A percentile compares a stretch with the other conserved stretches of the same genome.
Evolutionary conservation across 768 basidiomycete species (phyloP).

Genomic region (Lactarius sp.): DNA sequence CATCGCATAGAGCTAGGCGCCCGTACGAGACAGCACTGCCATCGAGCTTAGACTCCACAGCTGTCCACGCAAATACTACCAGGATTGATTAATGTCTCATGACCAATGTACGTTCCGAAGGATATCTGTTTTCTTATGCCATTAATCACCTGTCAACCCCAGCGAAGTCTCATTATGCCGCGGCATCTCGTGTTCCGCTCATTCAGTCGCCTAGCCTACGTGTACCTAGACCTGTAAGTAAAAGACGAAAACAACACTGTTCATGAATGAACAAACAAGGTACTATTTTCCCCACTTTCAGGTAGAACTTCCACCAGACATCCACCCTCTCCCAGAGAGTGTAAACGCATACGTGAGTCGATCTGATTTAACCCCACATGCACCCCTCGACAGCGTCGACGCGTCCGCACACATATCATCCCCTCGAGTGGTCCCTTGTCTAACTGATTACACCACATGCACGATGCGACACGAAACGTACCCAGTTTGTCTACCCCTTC

Average conservation of each 20-base stretch:
- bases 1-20: no score
- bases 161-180: conserved; percentile 65
- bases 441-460: background rate
- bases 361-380: background rate
- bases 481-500: conserved; percentile 93
- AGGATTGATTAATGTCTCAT: conserved; percentile 3
- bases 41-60: background rate
- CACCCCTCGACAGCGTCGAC: background rate
- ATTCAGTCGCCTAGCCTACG: conserved; percentile 91
- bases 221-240: conserved; percentile 69
- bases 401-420: background rate
- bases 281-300: conserved; percentile 30
- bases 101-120: conserved; percentile 15
- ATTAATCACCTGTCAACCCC: background rate
- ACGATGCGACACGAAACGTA: background rate
- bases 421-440: background rate
- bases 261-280: background rate
- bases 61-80: background rate
- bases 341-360: conserved; percentile 77
- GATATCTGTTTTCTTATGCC: background rate
- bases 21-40: no score
- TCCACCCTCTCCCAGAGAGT: conserved; percentile 90
- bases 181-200: conserved; percentile 71
- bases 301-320: conserved; percentile 85
- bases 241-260: background rate